phyloP scores from a whole-genome alignment of 2,329 filamentous ascomycete species.

The Cercospora beticola region DNA sequence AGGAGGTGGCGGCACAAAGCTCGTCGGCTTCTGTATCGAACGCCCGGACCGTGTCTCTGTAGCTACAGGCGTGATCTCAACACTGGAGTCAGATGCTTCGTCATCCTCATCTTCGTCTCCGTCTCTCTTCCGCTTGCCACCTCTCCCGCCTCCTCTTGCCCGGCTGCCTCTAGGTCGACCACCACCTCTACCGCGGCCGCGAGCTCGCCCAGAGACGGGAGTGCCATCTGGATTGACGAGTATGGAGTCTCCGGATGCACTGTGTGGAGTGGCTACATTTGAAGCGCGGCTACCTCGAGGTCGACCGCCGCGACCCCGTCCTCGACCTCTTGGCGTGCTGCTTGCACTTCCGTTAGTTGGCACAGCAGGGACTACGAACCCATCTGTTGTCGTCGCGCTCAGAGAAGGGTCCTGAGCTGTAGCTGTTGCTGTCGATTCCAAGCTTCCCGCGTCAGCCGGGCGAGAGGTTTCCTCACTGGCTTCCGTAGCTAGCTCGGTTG shows the following conservation, averaged over 20 bases:
- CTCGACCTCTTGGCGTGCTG: slow-evolving; percentile 33
- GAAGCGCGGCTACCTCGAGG: slow-evolving; percentile 14
- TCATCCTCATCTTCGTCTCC: slow-evolving; percentile 39
- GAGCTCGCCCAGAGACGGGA: slow-evolving; percentile 22
- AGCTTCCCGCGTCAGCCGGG: neutral
- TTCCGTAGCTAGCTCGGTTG: neutral
- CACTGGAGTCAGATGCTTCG: slow-evolving; percentile 33
- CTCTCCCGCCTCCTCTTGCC: slow-evolving; percentile 38
- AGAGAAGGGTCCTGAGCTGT: neutral
- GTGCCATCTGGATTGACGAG: slow-evolving; percentile 6
- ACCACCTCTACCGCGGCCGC: slow-evolving; percentile 37
- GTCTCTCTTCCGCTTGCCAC: slow-evolving; percentile 39
- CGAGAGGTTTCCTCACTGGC: neutral
- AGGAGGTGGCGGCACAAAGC: slow-evolving; percentile 59
- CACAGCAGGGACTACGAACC: slow-evolving; percentile 41
- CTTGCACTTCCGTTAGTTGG: slow-evolving; percentile 1
- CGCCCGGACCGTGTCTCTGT: slow-evolving; percentile 75
- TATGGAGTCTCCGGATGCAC: neutral
- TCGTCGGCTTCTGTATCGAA: slow-evolving; percentile 65
- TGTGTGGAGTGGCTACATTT: neutral
- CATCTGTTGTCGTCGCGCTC: slow-evolving; percentile 34
- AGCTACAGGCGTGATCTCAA: slow-evolving; percentile 55
- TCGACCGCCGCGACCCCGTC: slow-evolving; percentile 28
- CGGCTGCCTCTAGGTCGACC: slow-evolving; percentile 36
- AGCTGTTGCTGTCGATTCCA: neutral